Conservation (phyloP, 2,329 filamentous ascomycete genomes). For the Tothia fuscella region DNA sequence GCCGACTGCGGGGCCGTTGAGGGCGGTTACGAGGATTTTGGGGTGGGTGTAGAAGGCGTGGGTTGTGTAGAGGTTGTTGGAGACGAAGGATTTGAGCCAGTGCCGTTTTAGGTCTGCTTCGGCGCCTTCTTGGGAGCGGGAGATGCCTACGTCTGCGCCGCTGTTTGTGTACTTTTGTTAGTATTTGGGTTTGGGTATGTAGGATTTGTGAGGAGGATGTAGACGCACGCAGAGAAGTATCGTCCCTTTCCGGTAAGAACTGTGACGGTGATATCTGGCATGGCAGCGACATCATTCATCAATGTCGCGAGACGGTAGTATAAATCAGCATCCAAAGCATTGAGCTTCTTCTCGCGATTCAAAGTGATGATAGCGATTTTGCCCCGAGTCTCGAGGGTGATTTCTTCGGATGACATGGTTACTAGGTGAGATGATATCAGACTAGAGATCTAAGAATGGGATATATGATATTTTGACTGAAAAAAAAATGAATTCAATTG, state of each 20-base stretch:
- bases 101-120: slow-evolving; percentile 34
- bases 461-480: not conserved
- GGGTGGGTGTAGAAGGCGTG: slow-evolving; percentile 86
- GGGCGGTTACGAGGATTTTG: slow-evolving; percentile 80
- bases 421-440: too few relatives aligned
- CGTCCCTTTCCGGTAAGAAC: slow-evolving; percentile 70
- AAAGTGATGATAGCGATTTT: slow-evolving; percentile 77
- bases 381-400: slow-evolving; percentile 52
- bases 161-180: slow-evolving; percentile 31
- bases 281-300: slow-evolving; percentile 64
- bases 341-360: slow-evolving; percentile 75
- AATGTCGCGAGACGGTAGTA: slow-evolving; percentile 69
- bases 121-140: slow-evolving; percentile 27
- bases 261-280: slow-evolving; percentile 74
- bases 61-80: slow-evolving; percentile 81
- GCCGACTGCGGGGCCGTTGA: slow-evolving; percentile 86
- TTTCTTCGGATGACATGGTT: slow-evolving; percentile 18
- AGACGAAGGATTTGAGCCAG: slow-evolving; percentile 60
- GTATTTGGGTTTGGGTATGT: not conserved
- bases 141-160: slow-evolving; percentile 63
- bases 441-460: too few relatives aligned
- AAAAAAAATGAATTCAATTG: not conserved
- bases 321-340: slow-evolving; percentile 57
- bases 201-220: slow-evolving; percentile 1
- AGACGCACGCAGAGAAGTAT: slow-evolving; percentile 72